A percentile compares a stretch with the other conserved stretches of the same genome.
phyloP scores from a whole-genome alignment of 108 stramenopile species.

The Cyclotella cryptica region DNA sequence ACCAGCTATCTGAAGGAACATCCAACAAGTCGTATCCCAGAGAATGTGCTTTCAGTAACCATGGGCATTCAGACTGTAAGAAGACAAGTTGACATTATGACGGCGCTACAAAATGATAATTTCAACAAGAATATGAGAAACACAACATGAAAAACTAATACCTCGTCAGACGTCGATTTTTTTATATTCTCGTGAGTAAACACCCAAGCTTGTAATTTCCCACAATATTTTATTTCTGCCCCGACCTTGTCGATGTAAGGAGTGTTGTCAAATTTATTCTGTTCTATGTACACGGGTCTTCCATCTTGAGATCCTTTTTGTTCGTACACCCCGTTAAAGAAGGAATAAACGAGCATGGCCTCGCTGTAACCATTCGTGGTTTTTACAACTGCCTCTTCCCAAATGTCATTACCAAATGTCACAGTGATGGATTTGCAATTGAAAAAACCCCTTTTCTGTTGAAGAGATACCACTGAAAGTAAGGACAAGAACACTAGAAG shows the following conservation, averaged over 20 bases:
- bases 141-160: background rate
- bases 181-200: constrained; percentile 26
- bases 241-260: background rate
- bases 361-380: no score
- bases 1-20: background rate
- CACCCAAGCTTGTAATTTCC: constrained; percentile 11
- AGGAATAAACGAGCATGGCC: background rate
- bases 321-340: constrained; percentile 13
- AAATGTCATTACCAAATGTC: background rate
- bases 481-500: background rate
- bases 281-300: constrained; percentile 2
- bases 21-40: background rate
- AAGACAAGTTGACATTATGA: background rate
- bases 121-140: background rate
- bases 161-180: constrained; percentile 16
- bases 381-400: background rate
- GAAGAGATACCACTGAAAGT: background rate
- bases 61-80: background rate
- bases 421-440: background rate
- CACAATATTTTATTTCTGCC: constrained; percentile 27
- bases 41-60: no score
- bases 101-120: no score
- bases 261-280: background rate
- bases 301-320: background rate
- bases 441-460: background rate